These are phyloP conservation scores for Benincasa hispida DNA, from an alignment of 306 rosid genomes.

Conservation along the genomic window DNA sequence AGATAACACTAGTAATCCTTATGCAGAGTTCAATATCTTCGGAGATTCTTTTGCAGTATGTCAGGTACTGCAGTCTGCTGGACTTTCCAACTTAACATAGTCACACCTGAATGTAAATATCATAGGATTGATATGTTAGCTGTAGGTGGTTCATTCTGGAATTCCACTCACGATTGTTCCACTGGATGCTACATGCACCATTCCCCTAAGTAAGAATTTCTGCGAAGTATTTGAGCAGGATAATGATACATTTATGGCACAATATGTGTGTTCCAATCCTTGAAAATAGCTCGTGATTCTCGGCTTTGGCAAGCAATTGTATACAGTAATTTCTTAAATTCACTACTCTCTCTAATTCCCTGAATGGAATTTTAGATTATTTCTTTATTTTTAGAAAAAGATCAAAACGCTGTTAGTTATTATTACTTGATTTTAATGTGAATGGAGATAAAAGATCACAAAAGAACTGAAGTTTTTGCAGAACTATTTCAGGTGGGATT, in stretches of 20 bases:
- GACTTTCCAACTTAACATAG: background rate
- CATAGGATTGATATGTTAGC: background rate
- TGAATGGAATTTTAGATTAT: background rate
- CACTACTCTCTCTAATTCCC: background rate
- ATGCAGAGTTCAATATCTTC: conserved; percentile 76
- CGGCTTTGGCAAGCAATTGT: conserved; percentile 65
- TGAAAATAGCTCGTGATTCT: conserved; percentile 72
- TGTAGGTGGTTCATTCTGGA: conserved; percentile 85
- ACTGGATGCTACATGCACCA: conserved; percentile 86
- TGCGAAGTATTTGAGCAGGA: conserved; percentile 46
- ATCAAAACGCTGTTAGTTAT: background rate
- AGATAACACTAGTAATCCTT: conserved; percentile 57
- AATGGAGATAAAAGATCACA: conserved; percentile 9
- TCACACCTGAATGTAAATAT: background rate
- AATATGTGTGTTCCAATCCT: conserved; percentile 62
- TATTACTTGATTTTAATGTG: background rate
- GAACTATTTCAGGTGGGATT: conserved; percentile 94
- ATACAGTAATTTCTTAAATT: conserved; percentile 30
- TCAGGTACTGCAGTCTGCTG: conserved; percentile 32
- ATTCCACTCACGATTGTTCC: conserved; percentile 86
- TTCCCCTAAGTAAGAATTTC: conserved; percentile 54
- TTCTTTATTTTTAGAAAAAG: background rate
- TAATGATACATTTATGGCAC: conserved; percentile 59
- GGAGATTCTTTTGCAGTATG: conserved; percentile 97
- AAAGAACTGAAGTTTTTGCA: conserved; percentile 16